Percentiles rank a stretch among this genome's conserved stretches.
Conservation (phyloP, 139 green algal species). For the Haematococcus sp. region DNA sequence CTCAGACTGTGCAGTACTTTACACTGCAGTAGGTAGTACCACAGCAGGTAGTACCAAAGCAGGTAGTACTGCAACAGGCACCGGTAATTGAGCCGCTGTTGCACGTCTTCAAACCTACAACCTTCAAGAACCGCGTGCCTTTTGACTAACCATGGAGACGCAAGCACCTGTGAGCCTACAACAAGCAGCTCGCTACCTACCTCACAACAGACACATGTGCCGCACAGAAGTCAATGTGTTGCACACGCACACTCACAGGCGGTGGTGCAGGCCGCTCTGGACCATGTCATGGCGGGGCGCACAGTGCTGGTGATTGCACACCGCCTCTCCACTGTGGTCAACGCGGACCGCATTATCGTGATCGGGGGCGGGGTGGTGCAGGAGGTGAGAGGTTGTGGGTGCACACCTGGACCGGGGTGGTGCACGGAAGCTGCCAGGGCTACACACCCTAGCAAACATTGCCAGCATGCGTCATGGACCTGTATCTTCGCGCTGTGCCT, state of each 20-base stretch:
- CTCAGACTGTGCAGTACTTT: too few species aligned
- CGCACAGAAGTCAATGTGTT: too few species aligned
- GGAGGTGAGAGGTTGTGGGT: conserved; percentile 52
- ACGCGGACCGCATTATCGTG: conserved; percentile 79
- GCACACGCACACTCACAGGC: conserved; percentile 43
- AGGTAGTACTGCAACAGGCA: too few species aligned
- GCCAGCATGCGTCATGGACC: background rate
- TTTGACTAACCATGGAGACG: too few species aligned
- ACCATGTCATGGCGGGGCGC: conserved; percentile 76
- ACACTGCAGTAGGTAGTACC: too few species aligned
- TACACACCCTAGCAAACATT: background rate
- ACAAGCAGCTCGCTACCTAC: background rate
- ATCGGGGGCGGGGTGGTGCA: conserved; percentile 52
- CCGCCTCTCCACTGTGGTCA: conserved; percentile 83
- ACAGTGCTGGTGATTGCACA: conserved; percentile 93
- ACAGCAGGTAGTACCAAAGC: too few species aligned
- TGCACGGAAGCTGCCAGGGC: conserved; percentile 1
- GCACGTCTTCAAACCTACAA: too few species aligned
- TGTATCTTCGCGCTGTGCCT: background rate
- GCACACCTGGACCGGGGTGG: conserved; percentile 1
- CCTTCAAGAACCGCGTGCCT: too few species aligned
- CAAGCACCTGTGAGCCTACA: background rate
- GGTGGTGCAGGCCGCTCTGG: conserved; percentile 88
- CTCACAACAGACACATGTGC: background rate
- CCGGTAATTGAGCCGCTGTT: too few species aligned